Evolutionary conservation across 2,329 filamentous ascomycete genomes (phyloP).

Genomic region (Cladophialophora carrionii): DNA sequence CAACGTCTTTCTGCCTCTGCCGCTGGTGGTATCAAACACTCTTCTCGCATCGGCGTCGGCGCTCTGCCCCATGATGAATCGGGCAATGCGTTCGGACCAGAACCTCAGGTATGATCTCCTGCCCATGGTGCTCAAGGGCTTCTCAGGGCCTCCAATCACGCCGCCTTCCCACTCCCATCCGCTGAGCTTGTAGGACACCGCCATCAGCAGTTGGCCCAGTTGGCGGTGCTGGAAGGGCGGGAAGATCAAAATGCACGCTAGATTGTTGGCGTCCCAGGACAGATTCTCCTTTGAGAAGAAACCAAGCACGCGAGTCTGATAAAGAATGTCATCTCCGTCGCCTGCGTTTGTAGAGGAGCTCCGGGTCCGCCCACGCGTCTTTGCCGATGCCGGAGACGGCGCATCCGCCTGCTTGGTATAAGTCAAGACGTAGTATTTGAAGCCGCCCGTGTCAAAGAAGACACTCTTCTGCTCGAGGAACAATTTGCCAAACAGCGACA

Average conservation of each 20-base stretch:
- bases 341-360: constrained; percentile 24
- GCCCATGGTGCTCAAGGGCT: constrained; percentile 85
- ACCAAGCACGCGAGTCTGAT: constrained; percentile 68
- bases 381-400: constrained; percentile 13
- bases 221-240: constrained; percentile 93
- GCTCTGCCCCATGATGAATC: constrained; percentile 54
- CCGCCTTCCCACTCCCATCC: constrained; percentile 67
- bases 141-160: constrained; percentile 87
- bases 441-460: constrained; percentile 93
- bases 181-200: constrained; percentile 89
- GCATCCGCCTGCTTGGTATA: constrained; percentile 55
- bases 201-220: constrained; percentile 86
- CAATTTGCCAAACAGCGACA: constrained; percentile 93
- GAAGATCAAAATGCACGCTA: constrained; percentile 94
- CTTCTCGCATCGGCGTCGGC: constrained; percentile 40
- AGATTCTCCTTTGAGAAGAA: constrained; percentile 99
- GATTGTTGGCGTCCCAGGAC: constrained; percentile 97
- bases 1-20: constrained; percentile 37
- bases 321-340: constrained; percentile 41
- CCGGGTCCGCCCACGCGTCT: constrained; percentile 33
- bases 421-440: constrained; percentile 91
- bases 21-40: constrained; percentile 46
- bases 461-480: constrained; percentile 98
- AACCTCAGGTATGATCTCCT: constrained; percentile 79
- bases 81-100: constrained; percentile 81